Base-by-base conservation (phyloP, 148 eudicot genomes). In the Silene conica region DNA sequence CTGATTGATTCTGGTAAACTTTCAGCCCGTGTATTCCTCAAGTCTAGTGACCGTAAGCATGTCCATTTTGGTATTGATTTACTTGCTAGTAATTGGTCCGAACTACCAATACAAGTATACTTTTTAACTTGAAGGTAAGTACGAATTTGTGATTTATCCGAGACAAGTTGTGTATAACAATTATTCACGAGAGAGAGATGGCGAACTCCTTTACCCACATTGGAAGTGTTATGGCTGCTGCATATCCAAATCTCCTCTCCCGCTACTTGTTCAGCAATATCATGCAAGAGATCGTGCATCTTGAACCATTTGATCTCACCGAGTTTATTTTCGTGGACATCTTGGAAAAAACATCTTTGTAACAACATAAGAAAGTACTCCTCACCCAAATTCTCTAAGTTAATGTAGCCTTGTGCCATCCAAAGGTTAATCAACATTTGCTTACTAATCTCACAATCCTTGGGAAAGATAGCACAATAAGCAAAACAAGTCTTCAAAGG, bases 281-380 rank as follows among this genome's bases (percentile, higher is more conserved):
- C 70, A 20, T 67, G 70, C 70, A 67, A 8, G 10, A 67, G 70
- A 43, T 67, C 70, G 38, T 67, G 70, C 20, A 67, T 25, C 20
- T 43, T 67, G 16, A 21, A 66, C 8, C 50, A 66, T 18, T 38
- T 41, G 22, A 66, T 66, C 69, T 55, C 63, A 56, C 73, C 50
- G 23, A 58, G 38, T 34, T 22, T 14, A 18, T 41, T 25, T 26
- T 20, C 54, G 25, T 50, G 25, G 13, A 57, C 58, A 16, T 67
- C 75, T 9, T 71, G 75, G 20, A 77, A 63, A 16, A 77, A 77
- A 31, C 74, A 77, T 31, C 80, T 71, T 6, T 41, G 67, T 23
- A 77, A n/a, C 69, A 77, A 23, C 10, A 48, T 71, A 21, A 54
- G 8, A 28, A 77, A 56, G 67, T 63, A 71, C 1, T 58, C 56